Conservation (phyloP, 441 rosid species). For the Macaranga tanarius region DNA sequence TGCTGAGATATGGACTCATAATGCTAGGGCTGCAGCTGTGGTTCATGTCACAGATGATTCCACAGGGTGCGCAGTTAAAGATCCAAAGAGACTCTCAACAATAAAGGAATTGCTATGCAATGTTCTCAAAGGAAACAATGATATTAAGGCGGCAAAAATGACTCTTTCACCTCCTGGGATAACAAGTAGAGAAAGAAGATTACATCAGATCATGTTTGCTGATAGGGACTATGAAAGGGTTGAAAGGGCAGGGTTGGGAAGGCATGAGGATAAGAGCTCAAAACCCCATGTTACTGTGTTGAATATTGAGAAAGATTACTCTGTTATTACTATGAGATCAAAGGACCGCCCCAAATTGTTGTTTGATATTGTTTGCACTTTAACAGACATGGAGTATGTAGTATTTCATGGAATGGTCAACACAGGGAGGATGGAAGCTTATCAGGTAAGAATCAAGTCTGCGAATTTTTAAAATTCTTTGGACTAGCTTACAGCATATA, state of each 20-base stretch:
- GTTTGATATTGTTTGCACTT: slow-evolving; percentile 91
- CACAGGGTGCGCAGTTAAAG: slow-evolving; percentile 58
- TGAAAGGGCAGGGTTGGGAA: slow-evolving; percentile 37
- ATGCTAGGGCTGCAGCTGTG: slow-evolving; percentile 87
- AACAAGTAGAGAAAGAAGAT: slow-evolving; percentile 73
- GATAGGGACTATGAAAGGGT: slow-evolving; percentile 83
- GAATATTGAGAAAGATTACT: slow-evolving; percentile 82
- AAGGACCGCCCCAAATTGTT: slow-evolving; percentile 89
- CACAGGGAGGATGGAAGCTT: slow-evolving; percentile 75
- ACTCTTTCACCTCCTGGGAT: slow-evolving; percentile 65
- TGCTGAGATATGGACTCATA: slow-evolving; percentile 98
- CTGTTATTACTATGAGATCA: slow-evolving; percentile 78
- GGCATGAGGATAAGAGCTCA: slow-evolving; percentile 39
- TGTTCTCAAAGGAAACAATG: slow-evolving; percentile 61
- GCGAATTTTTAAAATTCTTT: slow-evolving; percentile 4
- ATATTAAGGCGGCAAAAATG: slow-evolving; percentile 62
- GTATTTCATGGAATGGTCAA: slow-evolving; percentile 90
- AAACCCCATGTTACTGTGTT: slow-evolving; percentile 66
- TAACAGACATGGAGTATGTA: slow-evolving; percentile 93
- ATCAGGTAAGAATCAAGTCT: slow-evolving; percentile 55
- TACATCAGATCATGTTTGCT: slow-evolving; percentile 92
- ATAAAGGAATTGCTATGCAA: slow-evolving; percentile 68
- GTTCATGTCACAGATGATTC: slow-evolving; percentile 70
- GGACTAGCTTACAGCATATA: neutral
- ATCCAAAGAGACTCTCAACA: slow-evolving; percentile 54